These are phyloP conservation scores for Ilyonectria robusta DNA, from an alignment of 2,329 filamentous ascomycete genomes.

Conservation along the genomic window DNA sequence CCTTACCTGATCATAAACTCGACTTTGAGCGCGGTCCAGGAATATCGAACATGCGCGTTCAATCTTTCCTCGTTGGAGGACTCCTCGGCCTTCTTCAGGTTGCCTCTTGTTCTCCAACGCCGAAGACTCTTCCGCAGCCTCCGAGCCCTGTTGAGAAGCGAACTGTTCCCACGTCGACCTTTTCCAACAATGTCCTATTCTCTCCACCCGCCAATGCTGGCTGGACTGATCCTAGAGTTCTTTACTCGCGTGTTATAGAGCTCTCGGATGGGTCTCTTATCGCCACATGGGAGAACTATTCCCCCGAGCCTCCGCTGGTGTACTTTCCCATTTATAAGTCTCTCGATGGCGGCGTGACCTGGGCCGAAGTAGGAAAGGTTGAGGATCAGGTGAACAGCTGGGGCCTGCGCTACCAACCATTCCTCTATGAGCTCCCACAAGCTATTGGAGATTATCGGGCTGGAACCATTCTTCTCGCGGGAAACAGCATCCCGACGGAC, in stretches of 20 bases:
- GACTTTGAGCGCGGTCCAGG: neutral
- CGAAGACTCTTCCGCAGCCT: neutral
- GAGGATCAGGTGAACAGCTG: constrained; percentile 74
- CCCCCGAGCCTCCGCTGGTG: constrained; percentile 67
- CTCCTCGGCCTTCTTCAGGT: constrained; percentile 18
- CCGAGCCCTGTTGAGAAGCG: constrained; percentile 19
- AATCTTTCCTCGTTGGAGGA: constrained; percentile 7
- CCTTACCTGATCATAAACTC: neutral
- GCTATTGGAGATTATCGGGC: constrained; percentile 69
- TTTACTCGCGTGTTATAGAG: constrained; percentile 62
- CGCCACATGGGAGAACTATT: constrained; percentile 71
- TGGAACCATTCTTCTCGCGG: constrained; percentile 75
- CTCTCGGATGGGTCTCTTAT: constrained; percentile 63
- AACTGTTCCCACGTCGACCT: constrained; percentile 17
- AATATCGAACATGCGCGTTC: constrained; percentile 5
- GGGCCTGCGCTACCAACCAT: constrained; percentile 79
- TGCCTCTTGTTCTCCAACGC: constrained; percentile 11
- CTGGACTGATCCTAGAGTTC: constrained; percentile 59
- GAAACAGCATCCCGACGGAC: constrained; percentile 72
- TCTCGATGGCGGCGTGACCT: constrained; percentile 69
- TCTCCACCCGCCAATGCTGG: constrained; percentile 55
- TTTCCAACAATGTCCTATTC: constrained; percentile 55
- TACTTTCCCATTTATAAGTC: constrained; percentile 69
- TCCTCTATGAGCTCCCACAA: constrained; percentile 74
- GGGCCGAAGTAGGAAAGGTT: constrained; percentile 74